Percentiles rank a stretch among this genome's conserved stretches.
Conservation (phyloP, 345 rosid genomes). For the Litchi chinensis region DNA sequence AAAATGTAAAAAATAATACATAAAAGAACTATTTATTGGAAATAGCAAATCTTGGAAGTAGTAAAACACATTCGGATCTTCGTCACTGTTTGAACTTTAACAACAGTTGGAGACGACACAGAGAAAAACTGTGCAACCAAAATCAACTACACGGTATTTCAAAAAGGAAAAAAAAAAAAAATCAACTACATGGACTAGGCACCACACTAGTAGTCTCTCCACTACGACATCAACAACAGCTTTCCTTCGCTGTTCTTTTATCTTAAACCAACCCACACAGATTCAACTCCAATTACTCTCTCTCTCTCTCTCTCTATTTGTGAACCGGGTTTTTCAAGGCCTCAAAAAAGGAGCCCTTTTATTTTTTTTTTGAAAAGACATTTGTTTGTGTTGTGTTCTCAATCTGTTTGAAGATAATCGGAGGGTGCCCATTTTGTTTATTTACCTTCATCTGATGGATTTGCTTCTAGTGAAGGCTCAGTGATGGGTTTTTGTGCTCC, state of each 20-base stretch:
- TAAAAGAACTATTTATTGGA: neutral
- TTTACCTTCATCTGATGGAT: neutral
- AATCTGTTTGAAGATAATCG: neutral
- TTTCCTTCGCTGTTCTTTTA: neutral
- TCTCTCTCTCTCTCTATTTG: neutral
- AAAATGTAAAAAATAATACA: too few relatives aligned
- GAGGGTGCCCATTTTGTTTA: neutral
- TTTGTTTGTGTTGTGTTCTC: neutral
- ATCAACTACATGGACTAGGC: neutral
- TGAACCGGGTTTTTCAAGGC: constrained; percentile 7
- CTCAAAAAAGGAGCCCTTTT: neutral
- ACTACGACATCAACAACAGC: too few relatives aligned
- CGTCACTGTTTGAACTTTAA: neutral
- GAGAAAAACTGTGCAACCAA: neutral
- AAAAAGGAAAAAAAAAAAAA: neutral
- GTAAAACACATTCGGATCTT: neutral
- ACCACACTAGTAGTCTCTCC: neutral
- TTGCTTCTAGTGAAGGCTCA: neutral
- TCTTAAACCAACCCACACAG: neutral
- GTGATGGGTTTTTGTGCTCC: constrained; percentile 27
- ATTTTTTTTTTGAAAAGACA: neutral
- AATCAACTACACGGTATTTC: neutral
- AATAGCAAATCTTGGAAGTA: neutral
- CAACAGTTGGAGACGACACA: neutral
- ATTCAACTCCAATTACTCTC: neutral